These are phyloP conservation scores for Geotrichum restrictum DNA, from an alignment of 1,139 yeast genomes.

Conservation along the genomic window DNA sequence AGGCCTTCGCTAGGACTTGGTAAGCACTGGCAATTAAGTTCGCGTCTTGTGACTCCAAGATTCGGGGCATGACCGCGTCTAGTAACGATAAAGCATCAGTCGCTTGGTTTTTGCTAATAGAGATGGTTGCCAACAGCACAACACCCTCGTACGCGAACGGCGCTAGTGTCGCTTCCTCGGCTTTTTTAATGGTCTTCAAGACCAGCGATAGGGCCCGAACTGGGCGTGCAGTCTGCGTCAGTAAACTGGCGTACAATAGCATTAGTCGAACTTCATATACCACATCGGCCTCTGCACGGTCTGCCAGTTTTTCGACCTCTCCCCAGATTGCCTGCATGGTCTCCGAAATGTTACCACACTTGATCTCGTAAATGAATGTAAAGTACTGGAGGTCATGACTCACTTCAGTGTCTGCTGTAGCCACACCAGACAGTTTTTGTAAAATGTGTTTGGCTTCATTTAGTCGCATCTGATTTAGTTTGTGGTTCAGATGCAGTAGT, in stretches of 20 bases:
- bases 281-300: conserved; percentile 25
- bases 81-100: conserved; percentile 29
- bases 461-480: conserved; percentile 24
- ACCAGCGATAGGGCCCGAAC: conserved; percentile 29
- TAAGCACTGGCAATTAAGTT: conserved; percentile 28
- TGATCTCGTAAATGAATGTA: conserved; percentile 25
- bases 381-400: conserved; percentile 10
- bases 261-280: conserved; percentile 27
- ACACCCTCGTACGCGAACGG: conserved; percentile 30
- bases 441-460: conserved; percentile 24
- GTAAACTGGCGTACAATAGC: conserved; percentile 26
- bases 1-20: conserved; percentile 27
- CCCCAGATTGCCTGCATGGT: conserved; percentile 23
- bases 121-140: conserved; percentile 28
- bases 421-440: conserved; percentile 23
- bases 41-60: conserved; percentile 28
- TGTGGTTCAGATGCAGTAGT: conserved; percentile 22
- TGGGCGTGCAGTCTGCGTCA: conserved; percentile 24
- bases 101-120: conserved; percentile 24
- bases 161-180: conserved; percentile 27
- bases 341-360: conserved; percentile 21
- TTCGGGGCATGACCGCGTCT: conserved; percentile 31
- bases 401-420: conserved; percentile 21
- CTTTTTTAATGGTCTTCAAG: conserved; percentile 25
- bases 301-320: conserved; percentile 20